Evolutionary conservation across 768 basidiomycete species (phyloP).

Genomic region (Lepiota brunneoincarnata): DNA sequence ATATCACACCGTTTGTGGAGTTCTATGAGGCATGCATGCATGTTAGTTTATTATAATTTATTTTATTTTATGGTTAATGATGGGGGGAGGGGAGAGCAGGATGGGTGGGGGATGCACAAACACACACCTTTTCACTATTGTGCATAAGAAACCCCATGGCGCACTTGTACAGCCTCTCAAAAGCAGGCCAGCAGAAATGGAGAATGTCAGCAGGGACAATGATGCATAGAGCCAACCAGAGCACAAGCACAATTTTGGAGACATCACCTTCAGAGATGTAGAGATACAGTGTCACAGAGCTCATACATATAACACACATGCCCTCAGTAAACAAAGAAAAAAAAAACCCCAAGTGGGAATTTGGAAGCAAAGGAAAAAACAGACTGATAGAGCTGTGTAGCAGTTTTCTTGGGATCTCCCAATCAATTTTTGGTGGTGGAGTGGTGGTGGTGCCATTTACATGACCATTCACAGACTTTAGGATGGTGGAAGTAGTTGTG

Average conservation of each 20-base stretch:
- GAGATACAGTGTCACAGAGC: constrained; percentile 42
- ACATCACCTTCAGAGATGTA: constrained; percentile 58
- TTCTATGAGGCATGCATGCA: constrained; percentile 46
- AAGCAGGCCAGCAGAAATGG: constrained; percentile 60
- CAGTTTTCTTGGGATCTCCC: constrained; percentile 88
- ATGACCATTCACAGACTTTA: constrained; percentile 16
- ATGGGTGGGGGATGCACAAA: too few species aligned
- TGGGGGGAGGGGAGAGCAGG: neutral
- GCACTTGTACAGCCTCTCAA: constrained; percentile 71
- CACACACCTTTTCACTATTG: constrained; percentile 76
- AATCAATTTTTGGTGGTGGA: constrained; percentile 51
- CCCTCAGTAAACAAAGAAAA: too few species aligned
- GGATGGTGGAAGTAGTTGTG: neutral
- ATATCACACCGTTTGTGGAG: constrained; percentile 80
- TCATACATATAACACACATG: constrained; percentile 27
- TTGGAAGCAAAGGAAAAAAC: constrained; percentile 22
- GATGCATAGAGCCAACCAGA: constrained; percentile 64
- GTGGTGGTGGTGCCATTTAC: constrained; percentile 15
- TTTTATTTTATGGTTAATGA: constrained; percentile 3
- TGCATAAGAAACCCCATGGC: constrained; percentile 84
- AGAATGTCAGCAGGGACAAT: constrained; percentile 76
- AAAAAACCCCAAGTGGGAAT: too few species aligned
- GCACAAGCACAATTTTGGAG: constrained; percentile 55
- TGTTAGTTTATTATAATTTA: too few species aligned
- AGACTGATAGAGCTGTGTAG: constrained; percentile 87